phyloP scores from a whole-genome alignment of 1,284 basidiomycete genomes.

The Afroboletus lepidellus region DNA sequence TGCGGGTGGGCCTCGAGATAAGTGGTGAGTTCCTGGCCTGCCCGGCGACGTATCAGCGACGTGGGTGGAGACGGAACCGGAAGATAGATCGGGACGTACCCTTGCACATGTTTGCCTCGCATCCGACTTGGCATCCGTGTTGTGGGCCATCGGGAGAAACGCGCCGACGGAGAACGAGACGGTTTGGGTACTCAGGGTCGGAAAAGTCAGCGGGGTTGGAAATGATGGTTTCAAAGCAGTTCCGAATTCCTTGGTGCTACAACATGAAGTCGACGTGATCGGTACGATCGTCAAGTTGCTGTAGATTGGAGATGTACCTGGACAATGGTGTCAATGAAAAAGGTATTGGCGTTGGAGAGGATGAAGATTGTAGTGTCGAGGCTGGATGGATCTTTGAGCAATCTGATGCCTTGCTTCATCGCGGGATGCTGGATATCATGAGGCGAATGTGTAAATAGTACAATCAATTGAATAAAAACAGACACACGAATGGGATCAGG shows the following conservation, averaged over 20 bases:
- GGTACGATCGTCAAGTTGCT: background rate
- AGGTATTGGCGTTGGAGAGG: conserved; percentile 90
- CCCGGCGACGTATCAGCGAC: background rate
- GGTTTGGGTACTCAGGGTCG: conserved; percentile 55
- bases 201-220: conserved; percentile 93
- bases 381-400: conserved; percentile 62
- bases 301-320: conserved; percentile 46
- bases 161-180: conserved; percentile 76
- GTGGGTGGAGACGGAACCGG: no score
- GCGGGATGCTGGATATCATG: conserved; percentile 77
- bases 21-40: conserved; percentile 85
- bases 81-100: conserved; percentile 42
- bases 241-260: conserved; percentile 73
- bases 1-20: conserved; percentile 59
- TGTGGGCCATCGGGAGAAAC: conserved; percentile 77
- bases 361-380: conserved; percentile 81
- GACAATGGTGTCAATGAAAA: conserved; percentile 91
- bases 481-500: conserved; percentile 83
- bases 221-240: conserved; percentile 82
- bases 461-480: no score
- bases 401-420: conserved; percentile 86
- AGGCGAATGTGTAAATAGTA: no score
- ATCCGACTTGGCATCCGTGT: conserved; percentile 86
- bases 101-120: conserved; percentile 98
- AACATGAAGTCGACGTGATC: background rate